These are phyloP conservation scores for Coleophoma cylindrospora DNA, from an alignment of 2,329 filamentous ascomycete genomes.

Conservation along the genomic window DNA sequence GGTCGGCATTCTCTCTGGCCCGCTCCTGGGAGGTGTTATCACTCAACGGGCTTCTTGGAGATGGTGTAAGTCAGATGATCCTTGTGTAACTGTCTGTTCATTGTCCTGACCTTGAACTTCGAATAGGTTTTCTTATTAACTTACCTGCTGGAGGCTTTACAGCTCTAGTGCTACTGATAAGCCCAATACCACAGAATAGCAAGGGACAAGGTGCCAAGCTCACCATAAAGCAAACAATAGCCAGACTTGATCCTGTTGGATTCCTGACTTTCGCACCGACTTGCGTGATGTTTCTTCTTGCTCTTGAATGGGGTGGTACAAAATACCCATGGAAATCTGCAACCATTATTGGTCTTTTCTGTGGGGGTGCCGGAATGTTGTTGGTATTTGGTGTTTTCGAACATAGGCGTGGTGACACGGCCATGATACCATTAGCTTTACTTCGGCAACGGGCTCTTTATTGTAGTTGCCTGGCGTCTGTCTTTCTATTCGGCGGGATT, in stretches of 20 bases:
- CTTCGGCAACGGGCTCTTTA: slow-evolving; percentile 14
- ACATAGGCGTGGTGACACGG: slow-evolving; percentile 14
- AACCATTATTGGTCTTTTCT: slow-evolving; percentile 16
- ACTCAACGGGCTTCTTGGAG: slow-evolving; percentile 27
- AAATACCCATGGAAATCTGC: slow-evolving; percentile 23
- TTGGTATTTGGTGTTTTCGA: slow-evolving; percentile 19
- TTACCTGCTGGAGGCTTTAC: background rate
- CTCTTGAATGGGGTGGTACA: slow-evolving; percentile 25
- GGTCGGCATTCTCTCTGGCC: slow-evolving; percentile 8
- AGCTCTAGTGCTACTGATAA: background rate
- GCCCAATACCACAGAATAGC: slow-evolving; percentile 19
- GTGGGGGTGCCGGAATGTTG: slow-evolving; percentile 7
- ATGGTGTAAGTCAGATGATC: slow-evolving; percentile 17
- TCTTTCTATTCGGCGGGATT: slow-evolving; percentile 6
- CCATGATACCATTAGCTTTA: slow-evolving; percentile 18
- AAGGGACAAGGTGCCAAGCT: background rate
- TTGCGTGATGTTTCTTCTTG: slow-evolving; percentile 27
- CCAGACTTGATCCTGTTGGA: slow-evolving; percentile 27
- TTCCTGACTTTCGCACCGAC: slow-evolving; percentile 25
- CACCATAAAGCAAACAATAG: slow-evolving; percentile 5
- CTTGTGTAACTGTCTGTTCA: background rate
- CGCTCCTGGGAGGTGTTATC: slow-evolving; percentile 23
- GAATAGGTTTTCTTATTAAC: slow-evolving; percentile 1
- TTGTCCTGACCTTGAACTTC: too few relatives aligned
- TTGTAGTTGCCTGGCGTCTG: slow-evolving; percentile 3